Evolutionary conservation across 306 rosid genomes (phyloP).

Genomic region (Cicer cuneatum): DNA sequence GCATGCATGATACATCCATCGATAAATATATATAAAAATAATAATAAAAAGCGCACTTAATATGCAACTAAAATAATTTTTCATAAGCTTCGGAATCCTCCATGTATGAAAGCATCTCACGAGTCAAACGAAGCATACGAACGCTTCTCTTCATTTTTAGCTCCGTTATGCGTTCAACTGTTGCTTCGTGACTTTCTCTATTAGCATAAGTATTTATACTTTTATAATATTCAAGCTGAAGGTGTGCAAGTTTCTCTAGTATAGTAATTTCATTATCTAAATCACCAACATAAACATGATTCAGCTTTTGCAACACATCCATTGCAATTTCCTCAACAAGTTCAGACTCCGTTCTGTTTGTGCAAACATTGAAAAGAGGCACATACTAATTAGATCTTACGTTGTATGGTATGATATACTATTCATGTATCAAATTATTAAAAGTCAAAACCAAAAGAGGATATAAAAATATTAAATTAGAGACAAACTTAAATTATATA

Average conservation of each 20-base stretch:
- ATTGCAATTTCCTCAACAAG: conserved; percentile 48
- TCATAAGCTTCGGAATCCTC: background rate
- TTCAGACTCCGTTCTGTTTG: conserved; percentile 29
- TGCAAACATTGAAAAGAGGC: background rate
- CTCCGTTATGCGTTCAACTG: background rate
- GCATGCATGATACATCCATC: no score
- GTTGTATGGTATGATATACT: background rate
- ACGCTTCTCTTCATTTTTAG: conserved; percentile 22
- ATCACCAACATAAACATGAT: conserved; percentile 36
- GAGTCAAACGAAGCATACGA: conserved; percentile 16
- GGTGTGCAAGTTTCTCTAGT: conserved; percentile 21
- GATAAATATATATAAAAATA: no score
- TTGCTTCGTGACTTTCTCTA: background rate
- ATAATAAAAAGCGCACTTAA: no score
- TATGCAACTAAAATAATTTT: background rate
- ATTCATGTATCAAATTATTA: background rate
- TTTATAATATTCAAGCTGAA: conserved; percentile 36
- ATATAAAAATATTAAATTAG: no score
- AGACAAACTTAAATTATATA: no score
- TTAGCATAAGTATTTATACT: background rate
- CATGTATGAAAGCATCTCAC: conserved; percentile 1
- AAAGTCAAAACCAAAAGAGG: background rate
- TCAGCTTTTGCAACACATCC: conserved; percentile 41
- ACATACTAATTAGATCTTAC: background rate
- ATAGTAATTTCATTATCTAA: conserved; percentile 19